Evolutionary conservation across 2,329 filamentous ascomycete genomes (phyloP), one percentile per base, ranked within the genome.

Genomic region (Trichoderma sp.): DNA sequence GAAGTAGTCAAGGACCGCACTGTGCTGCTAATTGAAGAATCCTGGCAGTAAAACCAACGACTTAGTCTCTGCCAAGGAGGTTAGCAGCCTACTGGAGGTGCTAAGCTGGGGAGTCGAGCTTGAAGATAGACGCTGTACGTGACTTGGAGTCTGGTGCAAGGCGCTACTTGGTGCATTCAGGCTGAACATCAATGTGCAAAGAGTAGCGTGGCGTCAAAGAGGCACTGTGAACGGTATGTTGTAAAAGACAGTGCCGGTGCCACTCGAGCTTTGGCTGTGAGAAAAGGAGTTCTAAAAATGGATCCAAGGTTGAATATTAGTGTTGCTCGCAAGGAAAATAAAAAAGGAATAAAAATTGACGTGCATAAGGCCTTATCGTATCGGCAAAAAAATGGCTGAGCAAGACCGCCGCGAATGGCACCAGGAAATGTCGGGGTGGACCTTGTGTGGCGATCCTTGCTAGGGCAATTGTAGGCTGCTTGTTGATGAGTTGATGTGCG

Each of bases 301-400:
- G 59, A 63, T 35, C 59, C 31, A 38, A 33, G 35, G 31, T 45
- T 45, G 41, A 45, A n/a, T 35, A 24, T 74, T 74, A 74, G 56
- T 74, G 64, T 41, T 35, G 60, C 2, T 35, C 29, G 33, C 27
- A 50, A 27, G 33, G 71, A 62, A 33, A 68, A 68, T 33, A 33
- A 33, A 33, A 41, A 50, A 35, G 64, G 27, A 66, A 67, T 27
- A 68, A 74, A 60, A 60, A 45, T 45, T 67, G 50, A 50, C 72
- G 56, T 74, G 63, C 72, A 74, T 74, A 74, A 68, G 41, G 69
- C 69, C 41, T 53, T 53, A 71, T 64, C 59, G 69, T 50, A 50
- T 72, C 24, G 59, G 68, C 9, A 14, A 63, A 59, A 56, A 56
- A 60, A 60, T 21, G 41, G 38, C 38, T 63, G 68, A 27, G 11